A percentile compares a stretch with the other conserved stretches of the same genome.
Conservation (phyloP, 148 eudicot genomes). For the Nepenthes gracilis region DNA sequence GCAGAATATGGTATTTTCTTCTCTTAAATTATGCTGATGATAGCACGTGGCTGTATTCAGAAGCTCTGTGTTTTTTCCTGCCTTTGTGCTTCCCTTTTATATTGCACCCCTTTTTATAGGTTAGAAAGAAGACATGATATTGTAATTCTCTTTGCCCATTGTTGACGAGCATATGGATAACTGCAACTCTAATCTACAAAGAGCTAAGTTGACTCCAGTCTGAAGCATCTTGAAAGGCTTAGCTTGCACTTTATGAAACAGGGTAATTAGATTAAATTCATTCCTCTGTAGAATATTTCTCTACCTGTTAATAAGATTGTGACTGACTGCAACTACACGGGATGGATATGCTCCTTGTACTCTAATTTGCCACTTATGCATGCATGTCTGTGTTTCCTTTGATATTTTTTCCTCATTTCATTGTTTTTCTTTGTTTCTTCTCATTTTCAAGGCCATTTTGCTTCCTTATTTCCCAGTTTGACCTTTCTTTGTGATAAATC, state of each 20-base stretch:
- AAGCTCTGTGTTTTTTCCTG: slow-evolving; percentile 1
- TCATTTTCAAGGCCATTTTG: background rate
- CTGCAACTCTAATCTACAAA: background rate
- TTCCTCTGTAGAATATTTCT: background rate
- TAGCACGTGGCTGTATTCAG: background rate
- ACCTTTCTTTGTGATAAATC: background rate
- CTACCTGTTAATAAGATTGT: background rate
- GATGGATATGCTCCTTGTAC: no score
- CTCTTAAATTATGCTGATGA: background rate
- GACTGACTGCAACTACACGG: no score
- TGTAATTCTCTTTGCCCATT: background rate
- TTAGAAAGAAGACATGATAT: slow-evolving; percentile 48
- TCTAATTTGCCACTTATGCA: no score
- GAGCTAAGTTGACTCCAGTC: background rate
- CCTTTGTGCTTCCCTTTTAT: background rate
- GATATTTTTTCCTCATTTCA: background rate
- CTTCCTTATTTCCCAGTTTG: background rate
- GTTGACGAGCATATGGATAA: slow-evolving; percentile 7
- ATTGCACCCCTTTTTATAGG: slow-evolving; percentile 25
- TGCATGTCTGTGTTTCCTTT: background rate
- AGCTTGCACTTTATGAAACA: slow-evolving; percentile 3
- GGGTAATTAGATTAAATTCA: background rate
- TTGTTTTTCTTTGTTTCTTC: background rate
- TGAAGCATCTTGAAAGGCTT: slow-evolving; percentile 6
- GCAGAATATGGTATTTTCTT: slow-evolving; percentile 63